Base-by-base conservation (phyloP, 2,329 filamentous ascomycete genomes). In the Aspergillus sojae region DNA sequence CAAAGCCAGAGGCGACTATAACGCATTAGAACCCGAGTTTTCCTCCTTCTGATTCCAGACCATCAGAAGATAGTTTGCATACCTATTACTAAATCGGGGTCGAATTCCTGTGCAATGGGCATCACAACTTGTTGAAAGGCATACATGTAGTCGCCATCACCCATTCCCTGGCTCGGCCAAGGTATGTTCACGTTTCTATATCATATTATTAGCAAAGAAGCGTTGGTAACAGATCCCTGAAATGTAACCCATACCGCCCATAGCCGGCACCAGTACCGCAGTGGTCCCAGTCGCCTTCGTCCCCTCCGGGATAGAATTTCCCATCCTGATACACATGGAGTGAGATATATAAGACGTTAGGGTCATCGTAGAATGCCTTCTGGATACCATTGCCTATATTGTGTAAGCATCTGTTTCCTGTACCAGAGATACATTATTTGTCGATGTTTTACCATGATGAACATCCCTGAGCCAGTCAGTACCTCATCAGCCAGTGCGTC, bases 71-170 rank as follows among this genome's bases (percentile, higher is more conserved):
- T 43, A n/a, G 5, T n/a, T n/a, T 39, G 65, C 80, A 68, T 74
- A 84, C 81, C 77, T 68, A 99, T 95, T 32, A 98, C 94, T 21
- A 99, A 82, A 74, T 99, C 95, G 0, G 95, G 95, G 71, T 95
- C 85, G 75, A 98, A 99, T 72, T 99, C 94, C 52, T 89, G 88
- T 1, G 93, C 94, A 63, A 98, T 95, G 0, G 95, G 95, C 93
- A 99, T 97, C 52, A 99, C 89, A 41, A 98, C 90, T 75, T 93
- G 90, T 71, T 99, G 94, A 71, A 99, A 99, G 1, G 95, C 95
- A 56, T 93, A 94, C 80, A 99, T 88, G 77, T 99, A 99, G 77
- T 99, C 95, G 5, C 92, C 94, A 77, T 99, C 95, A 1, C 93
- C 93, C 93, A 99, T 97, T 0, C 87, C 88, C 67, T 88, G 84